phyloP scores from a whole-genome alignment of 163 green algal genomes.

The Botryococcus braunii region DNA sequence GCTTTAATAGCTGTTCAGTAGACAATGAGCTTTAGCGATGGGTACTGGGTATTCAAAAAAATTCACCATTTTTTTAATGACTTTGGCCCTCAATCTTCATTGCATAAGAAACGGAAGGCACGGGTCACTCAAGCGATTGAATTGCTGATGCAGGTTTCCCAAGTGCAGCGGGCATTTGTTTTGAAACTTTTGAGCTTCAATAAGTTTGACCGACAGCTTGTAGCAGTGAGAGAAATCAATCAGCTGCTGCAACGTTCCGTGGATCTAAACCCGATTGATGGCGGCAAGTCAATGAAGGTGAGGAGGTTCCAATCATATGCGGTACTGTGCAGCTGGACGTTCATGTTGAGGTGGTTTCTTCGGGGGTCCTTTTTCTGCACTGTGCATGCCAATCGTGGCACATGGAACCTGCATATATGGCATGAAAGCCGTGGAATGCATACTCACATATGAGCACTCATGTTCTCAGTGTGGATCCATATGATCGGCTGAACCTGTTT shows the following conservation, averaged over 20 bases:
- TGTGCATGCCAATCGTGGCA: too few relatives aligned
- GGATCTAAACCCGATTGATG: slow-evolving; percentile 9
- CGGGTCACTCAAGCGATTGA: not conserved
- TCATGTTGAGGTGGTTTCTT: not conserved
- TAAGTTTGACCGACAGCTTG: slow-evolving; percentile 60
- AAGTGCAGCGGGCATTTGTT: slow-evolving; percentile 45
- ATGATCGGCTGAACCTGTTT: too few relatives aligned
- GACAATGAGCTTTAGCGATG: not conserved
- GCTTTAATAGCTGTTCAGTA: not conserved
- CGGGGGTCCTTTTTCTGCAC: not conserved
- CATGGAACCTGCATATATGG: too few relatives aligned
- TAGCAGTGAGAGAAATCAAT: slow-evolving; percentile 41
- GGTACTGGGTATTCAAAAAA: not conserved
- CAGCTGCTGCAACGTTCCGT: slow-evolving; percentile 25
- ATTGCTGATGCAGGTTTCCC: slow-evolving; percentile 26
- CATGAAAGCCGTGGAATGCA: too few relatives aligned
- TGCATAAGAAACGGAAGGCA: not conserved
- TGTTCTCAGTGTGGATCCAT: too few relatives aligned
- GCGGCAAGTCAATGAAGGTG: slow-evolving; percentile 5
- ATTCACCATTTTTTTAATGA: not conserved
- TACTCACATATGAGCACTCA: too few relatives aligned
- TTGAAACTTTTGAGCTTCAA: slow-evolving; percentile 41
- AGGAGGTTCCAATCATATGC: too few relatives aligned
- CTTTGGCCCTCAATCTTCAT: too few relatives aligned
- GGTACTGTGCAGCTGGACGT: not conserved